Evolutionary conservation across 768 basidiomycete species (phyloP), one percentile per base, ranked within the genome.

Genomic region (Galerina sulciceps): DNA sequence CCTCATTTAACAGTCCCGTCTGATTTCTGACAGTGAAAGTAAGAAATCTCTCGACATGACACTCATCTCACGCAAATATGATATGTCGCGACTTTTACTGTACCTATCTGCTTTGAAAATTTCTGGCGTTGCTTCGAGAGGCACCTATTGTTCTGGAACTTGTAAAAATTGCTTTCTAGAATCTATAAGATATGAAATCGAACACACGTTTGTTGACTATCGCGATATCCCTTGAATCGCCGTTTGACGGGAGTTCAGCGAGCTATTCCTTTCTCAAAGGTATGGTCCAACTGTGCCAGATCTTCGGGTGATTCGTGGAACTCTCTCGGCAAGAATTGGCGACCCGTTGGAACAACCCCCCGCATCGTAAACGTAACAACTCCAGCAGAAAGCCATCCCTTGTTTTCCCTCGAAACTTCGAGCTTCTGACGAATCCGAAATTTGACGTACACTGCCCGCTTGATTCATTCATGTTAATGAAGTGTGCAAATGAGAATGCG

Each of bases 1-100:
- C 66, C 66, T 61, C 47, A 57, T 67, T 66, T 51, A 58, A 64
- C 36, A 36, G 37, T 43, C 50, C 44, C 42, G 47, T 46, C 46
- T 38, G 53, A 56, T 63, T 65, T 62, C 55, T 52, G 36, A n/a
- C n/a, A n/a, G n/a, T n/a, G n/a, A n/a, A n/a, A n/a, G n/a, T n/a
- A n/a, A 37, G 34, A 13, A 23, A 20, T 45, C 35, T 22, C 22
- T 52, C 22, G n/a, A 57, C 34, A 18, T 26, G 42, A 44, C 50
- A 23, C 35, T 40, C 26, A 31, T 44, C 14, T 43, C 13, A 9
- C 31, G 41, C 46, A 55, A 23, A 52, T 52, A 47, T 15, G 34
- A 46, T 55, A 18, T 45, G 44, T 22, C 11, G 2, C 17, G 9
- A 20, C 44, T 20, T 20, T 1, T 22, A 18, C 44, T 20, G 17